phyloP scores from a whole-genome alignment of 768 basidiomycete genomes.

The Amyloporia xantha region DNA sequence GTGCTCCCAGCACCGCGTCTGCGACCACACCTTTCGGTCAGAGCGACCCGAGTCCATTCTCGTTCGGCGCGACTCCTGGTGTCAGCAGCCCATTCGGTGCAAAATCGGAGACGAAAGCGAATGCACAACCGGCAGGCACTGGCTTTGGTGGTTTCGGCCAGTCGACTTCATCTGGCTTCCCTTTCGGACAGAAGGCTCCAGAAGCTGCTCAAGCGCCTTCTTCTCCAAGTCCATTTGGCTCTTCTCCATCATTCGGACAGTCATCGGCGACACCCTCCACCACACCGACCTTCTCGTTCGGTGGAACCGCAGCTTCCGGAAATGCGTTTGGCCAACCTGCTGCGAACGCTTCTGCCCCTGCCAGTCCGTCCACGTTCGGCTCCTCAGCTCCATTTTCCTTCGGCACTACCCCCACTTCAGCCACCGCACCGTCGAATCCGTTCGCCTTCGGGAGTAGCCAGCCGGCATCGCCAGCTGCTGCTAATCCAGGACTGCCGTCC shows the following conservation, averaged over 20 bases:
- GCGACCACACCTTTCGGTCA: constrained; percentile 32
- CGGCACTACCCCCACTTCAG: constrained; percentile 20
- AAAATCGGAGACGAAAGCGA: constrained; percentile 37
- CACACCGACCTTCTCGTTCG: constrained; percentile 21
- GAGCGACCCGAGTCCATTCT: constrained; percentile 15
- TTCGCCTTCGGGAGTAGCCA: constrained; percentile 26
- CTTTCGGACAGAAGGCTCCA: constrained; percentile 35
- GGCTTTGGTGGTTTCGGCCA: constrained; percentile 40
- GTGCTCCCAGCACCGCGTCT: constrained; percentile 24
- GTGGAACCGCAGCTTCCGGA: constrained; percentile 12
- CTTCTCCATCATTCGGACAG: constrained; percentile 41
- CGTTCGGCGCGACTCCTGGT: constrained; percentile 12
- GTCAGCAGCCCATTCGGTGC: constrained; percentile 41
- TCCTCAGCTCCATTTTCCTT: constrained; percentile 22
- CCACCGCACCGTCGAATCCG: constrained; percentile 25
- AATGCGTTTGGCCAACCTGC: constrained; percentile 19
- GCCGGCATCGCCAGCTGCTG: constrained; percentile 27
- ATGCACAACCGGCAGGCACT: constrained; percentile 33
- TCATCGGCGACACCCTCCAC: constrained; percentile 21
- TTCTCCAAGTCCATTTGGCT: constrained; percentile 19
- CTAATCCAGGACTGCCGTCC: constrained; percentile 18
- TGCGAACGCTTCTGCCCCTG: constrained; percentile 18
- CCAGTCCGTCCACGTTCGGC: constrained; percentile 23
- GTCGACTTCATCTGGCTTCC: constrained; percentile 36
- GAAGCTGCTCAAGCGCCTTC: constrained; percentile 12